Evolutionary conservation across 2,329 filamentous ascomycete genomes (phyloP).

Genomic region (Colletotrichum lini): DNA sequence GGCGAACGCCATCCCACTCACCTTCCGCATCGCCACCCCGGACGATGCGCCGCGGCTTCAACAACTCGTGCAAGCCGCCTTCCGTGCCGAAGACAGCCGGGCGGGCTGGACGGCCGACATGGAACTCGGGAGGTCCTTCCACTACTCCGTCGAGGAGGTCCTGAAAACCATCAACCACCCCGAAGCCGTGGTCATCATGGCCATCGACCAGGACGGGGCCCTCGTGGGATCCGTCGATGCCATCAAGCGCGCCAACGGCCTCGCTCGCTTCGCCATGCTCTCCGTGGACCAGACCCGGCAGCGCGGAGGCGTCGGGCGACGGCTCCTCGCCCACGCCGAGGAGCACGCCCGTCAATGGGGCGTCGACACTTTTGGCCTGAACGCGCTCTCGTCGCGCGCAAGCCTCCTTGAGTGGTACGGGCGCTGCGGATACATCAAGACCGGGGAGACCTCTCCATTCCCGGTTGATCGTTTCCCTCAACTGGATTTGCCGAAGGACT

Average conservation of each 20-base stretch:
- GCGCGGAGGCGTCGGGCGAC: conserved; percentile 51
- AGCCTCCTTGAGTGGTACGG: conserved; percentile 55
- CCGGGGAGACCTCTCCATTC: conserved; percentile 53
- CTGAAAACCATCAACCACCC: conserved; percentile 47
- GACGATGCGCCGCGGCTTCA: conserved; percentile 55
- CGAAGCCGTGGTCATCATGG: conserved; percentile 50
- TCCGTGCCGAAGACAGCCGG: conserved; percentile 56
- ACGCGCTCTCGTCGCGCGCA: conserved; percentile 53
- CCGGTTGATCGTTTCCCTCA: conserved; percentile 45
- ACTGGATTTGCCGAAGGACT: conserved; percentile 46
- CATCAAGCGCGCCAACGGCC: conserved; percentile 43
- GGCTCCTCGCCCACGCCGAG: conserved; percentile 51
- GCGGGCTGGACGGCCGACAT: conserved; percentile 54
- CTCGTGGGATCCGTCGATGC: conserved; percentile 49
- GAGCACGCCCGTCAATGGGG: conserved; percentile 50
- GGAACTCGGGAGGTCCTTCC: conserved; percentile 47
- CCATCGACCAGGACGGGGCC: conserved; percentile 40
- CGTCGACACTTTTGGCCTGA: conserved; percentile 48
- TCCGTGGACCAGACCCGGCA: conserved; percentile 53
- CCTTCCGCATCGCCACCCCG: conserved; percentile 55
- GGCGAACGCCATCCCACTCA: conserved; percentile 43
- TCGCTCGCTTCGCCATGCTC: conserved; percentile 52
- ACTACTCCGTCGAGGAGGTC: conserved; percentile 45
- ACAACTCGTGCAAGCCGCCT: conserved; percentile 56
- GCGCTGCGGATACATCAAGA: conserved; percentile 52